These are phyloP conservation scores for Phialophora chinensis DNA, from an alignment of 2,329 filamentous ascomycete species.

Conservation along the genomic window DNA sequence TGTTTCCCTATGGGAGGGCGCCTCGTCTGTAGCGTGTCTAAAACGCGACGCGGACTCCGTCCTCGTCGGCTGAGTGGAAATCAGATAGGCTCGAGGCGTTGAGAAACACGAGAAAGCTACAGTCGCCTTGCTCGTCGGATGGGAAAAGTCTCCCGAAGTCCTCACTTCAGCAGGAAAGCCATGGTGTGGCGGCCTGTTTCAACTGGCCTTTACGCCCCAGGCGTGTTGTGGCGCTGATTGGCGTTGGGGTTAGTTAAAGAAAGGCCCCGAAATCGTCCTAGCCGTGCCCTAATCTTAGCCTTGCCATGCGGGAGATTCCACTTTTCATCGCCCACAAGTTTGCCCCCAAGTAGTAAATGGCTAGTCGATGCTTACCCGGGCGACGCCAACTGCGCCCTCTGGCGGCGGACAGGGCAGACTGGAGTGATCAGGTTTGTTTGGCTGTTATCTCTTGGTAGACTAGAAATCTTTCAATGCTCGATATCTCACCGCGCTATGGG, in stretches of 20 bases:
- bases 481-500: slow-evolving; percentile 3
- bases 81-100: not conserved
- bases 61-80: not conserved
- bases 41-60: not conserved
- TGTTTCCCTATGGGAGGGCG: not conserved
- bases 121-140: not conserved
- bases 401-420: not conserved
- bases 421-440: not conserved
- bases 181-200: not conserved
- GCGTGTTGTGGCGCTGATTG: slow-evolving; percentile 11
- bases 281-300: slow-evolving; percentile 25
- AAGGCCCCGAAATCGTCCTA: slow-evolving; percentile 10
- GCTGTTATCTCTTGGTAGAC: not conserved
- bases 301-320: slow-evolving; percentile 13
- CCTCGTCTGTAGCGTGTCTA: not conserved
- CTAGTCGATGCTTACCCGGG: slow-evolving; percentile 13
- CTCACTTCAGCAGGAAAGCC: not conserved
- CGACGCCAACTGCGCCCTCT: slow-evolving; percentile 9
- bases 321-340: slow-evolving; percentile 4
- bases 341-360: not conserved
- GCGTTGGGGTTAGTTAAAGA: slow-evolving; percentile 18
- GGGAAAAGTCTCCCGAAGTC: not conserved
- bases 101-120: not conserved
- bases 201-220: not conserved
- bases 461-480: slow-evolving; percentile 1